Evolutionary conservation across 192 early-diverging fungal species (phyloP).

Genomic region (Paraglomus brasilianum): DNA sequence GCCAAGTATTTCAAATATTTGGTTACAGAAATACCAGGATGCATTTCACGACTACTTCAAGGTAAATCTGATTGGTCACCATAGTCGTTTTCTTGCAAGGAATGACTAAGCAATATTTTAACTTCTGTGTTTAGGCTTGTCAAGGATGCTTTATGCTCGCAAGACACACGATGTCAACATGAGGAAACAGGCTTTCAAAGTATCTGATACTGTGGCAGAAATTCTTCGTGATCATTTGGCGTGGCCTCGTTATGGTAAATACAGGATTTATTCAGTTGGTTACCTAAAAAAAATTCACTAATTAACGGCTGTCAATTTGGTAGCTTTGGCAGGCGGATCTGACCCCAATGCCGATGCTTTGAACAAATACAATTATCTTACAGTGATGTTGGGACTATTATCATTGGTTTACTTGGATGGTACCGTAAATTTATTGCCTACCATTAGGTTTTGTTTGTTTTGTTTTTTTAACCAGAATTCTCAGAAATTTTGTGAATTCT

Average conservation of each 20-base stretch:
- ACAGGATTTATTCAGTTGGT: background rate
- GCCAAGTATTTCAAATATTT: constrained; percentile 62
- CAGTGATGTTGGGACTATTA: constrained; percentile 50
- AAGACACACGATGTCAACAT: constrained; percentile 49
- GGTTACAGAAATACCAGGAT: constrained; percentile 63
- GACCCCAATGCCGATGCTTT: constrained; percentile 27
- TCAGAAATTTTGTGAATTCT: background rate
- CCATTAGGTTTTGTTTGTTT: too few species aligned
- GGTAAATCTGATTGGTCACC: constrained; percentile 38
- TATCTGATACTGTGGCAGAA: constrained; percentile 58
- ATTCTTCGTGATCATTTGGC: constrained; percentile 54
- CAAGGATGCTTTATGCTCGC: constrained; percentile 59
- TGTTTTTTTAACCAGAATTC: background rate
- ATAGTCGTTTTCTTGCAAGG: background rate
- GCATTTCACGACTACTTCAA: constrained; percentile 65
- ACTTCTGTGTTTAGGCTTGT: constrained; percentile 42
- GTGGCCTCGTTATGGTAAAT: constrained; percentile 44
- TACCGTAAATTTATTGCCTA: background rate
- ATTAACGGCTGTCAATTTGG: background rate
- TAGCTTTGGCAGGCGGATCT: constrained; percentile 4
- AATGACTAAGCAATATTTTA: background rate
- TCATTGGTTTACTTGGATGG: constrained; percentile 61
- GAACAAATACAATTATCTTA: constrained; percentile 58
- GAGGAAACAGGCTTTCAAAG: constrained; percentile 51
- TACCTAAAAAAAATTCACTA: background rate